Evolutionary conservation across 2,329 filamentous ascomycete genomes (phyloP), one percentile per base, ranked within the genome.

Genomic region (Monosporascus sp.): DNA sequence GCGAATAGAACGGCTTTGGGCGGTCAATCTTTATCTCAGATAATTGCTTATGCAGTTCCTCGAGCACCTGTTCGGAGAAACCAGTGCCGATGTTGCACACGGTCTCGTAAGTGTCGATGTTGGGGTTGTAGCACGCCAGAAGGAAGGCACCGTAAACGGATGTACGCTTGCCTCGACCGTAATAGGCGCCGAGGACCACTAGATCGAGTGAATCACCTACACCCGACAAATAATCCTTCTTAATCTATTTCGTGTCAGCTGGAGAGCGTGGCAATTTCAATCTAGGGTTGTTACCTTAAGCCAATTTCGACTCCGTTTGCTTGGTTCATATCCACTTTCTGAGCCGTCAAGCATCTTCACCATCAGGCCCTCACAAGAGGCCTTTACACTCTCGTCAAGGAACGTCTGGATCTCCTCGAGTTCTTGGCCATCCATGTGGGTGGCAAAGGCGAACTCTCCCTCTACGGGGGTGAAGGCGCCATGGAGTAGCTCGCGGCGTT

Each of bases 41-140:
- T 27, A 99, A 84, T 49, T 86, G 79, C 24, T 81, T 77, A 74
- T 97, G 85, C 15, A 97, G 78, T 37, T 92, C 88, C 64, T 95
- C 89, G n/a, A 99, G 86, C 3, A 93, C 80, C n/a, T 86, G 89
- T 72, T 99, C 94, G 1, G 88, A 93, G 73, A 99, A 99, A 2
- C 94, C 94, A 0, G 94, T 99, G 60, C 94, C 94, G 63, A 99
- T 97, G 70, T 99, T 99, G 82, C 94, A 99, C 2, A 99, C 86
- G 0, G 91, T 95, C 72, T 99, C 94, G 74, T 96, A 99, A 1
- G 78, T 85, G 56, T 99, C 90, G 1, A 80, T 83, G 49, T 72
- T 77, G 0, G 87, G 75, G 70, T 97, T 97, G 76, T 95, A 96
- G 71, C 93, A 97, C 6, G 93, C 94, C 4, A 99, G 82, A 17